Evolutionary conservation across 495 filamentous ascomycete species (phyloP), one percentile per base, ranked within the genome.

Genomic region (Cercophora samala): DNA sequence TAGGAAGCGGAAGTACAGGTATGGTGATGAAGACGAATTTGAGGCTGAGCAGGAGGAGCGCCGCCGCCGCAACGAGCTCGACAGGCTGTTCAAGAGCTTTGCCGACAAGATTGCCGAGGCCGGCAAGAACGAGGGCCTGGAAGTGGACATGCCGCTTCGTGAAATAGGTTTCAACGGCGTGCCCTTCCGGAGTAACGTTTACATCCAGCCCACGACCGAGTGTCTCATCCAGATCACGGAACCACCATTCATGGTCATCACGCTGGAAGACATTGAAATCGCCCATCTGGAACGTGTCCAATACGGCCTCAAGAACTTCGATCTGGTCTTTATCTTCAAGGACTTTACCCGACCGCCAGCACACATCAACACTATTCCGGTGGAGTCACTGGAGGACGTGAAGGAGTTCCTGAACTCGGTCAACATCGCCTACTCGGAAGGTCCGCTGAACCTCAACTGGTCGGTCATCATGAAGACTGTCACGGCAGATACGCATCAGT

Each of bases 391-490:
- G 32, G 96, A 99, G 66, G 87, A 89, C 64, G 96, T 98, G 64
- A 99, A 98, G 78, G 96, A 98, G 76, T 99, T 94, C 93, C 86
- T 99, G 21, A 93, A 98, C 76, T 90, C 89, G 3, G 92, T 94
- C 67, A 93, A 98, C 73, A 94, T 99, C 67, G 87, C 96, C 26
- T 98, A 87, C 83, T 90, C 88, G 18, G 96, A 99, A 78, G 96
- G 96, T 54, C 96, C 96, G 6, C 84, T 99, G 69, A 99, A 99
- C 79, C 82, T 99, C 66, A 97, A 98, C 80, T 99, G 96, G 96
- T 88, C 90, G 8, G 96, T 93, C 22, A 99, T 99, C 75, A 99
- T 99, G 93, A 99, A 99, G 83, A 99, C 96, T 0, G 93, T 99
- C 19, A 92, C 89, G 37, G 87, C 90, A 53, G 91, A 99, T 76